These are phyloP conservation scores for Termitomyces sp. DNA, from an alignment of 768 basidiomycete genomes.

Conservation along the genomic window DNA sequence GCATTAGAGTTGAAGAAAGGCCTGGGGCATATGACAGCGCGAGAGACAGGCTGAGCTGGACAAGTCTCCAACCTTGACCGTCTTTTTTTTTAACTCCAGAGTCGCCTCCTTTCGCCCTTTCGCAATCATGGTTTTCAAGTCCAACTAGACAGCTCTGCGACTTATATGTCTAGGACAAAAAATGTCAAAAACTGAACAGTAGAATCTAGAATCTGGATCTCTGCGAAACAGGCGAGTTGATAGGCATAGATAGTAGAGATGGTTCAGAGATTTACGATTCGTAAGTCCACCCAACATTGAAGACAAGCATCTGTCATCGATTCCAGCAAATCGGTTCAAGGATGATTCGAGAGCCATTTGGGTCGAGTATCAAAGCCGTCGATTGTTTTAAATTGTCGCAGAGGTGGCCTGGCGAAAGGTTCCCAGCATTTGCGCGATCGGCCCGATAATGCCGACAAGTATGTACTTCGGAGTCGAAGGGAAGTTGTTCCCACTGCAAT, in stretches of 20 bases:
- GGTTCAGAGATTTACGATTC: not conserved
- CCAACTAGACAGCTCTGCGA: slow-evolving; percentile 2
- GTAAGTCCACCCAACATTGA: not conserved
- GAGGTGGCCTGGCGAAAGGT: too few relatives aligned
- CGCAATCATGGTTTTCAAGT: slow-evolving; percentile 5
- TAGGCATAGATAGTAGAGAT: not conserved
- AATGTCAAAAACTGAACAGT: not conserved
- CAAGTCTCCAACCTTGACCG: slow-evolving; percentile 1
- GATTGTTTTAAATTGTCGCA: not conserved
- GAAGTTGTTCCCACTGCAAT: not conserved
- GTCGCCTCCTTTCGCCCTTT: slow-evolving; percentile 8
- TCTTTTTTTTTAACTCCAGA: slow-evolving; percentile 3
- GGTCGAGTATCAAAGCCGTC: not conserved
- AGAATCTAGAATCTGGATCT: not conserved
- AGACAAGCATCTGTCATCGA: not conserved
- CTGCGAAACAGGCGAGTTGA: not conserved
- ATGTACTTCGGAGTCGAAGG: not conserved
- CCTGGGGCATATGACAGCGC: not conserved
- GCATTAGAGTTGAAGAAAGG: slow-evolving; percentile 11
- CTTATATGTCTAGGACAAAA: slow-evolving; percentile 4
- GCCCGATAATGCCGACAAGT: not conserved
- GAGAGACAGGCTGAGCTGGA: not conserved
- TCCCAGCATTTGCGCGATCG: not conserved
- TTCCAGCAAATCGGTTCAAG: not conserved
- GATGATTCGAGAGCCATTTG: not conserved